Conservation (phyloP, 352 stramenopile genomes). For the Globisporangium parvum region DNA sequence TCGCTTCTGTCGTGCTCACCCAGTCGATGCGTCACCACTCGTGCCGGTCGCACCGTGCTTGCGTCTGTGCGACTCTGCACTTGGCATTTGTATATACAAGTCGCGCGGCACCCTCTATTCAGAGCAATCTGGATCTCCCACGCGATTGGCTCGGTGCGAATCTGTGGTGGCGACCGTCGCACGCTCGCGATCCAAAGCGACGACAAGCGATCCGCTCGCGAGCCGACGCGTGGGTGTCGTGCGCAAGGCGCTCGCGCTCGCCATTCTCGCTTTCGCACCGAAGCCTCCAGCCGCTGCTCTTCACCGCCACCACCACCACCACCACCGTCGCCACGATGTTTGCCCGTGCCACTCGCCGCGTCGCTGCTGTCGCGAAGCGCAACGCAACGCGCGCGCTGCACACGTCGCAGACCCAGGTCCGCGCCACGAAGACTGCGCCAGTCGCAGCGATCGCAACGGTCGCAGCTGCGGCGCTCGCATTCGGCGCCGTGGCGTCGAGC, state of each 20-base stretch:
- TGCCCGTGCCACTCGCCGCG: slow-evolving; percentile 54
- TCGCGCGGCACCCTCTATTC: not conserved
- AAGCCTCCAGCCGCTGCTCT: slow-evolving; percentile 5
- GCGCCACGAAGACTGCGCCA: slow-evolving; percentile 23
- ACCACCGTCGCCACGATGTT: slow-evolving; percentile 39
- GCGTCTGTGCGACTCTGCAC: not conserved
- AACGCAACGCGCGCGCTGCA: slow-evolving; percentile 43
- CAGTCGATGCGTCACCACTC: too few species aligned
- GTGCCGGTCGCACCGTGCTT: not conserved
- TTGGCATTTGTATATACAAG: not conserved
- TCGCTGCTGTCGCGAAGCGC: slow-evolving; percentile 56
- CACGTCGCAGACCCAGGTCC: slow-evolving; percentile 36
- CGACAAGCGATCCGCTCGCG: slow-evolving; percentile 10
- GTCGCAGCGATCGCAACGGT: slow-evolving; percentile 31
- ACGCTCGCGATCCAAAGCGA: not conserved
- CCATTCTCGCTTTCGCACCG: slow-evolving; percentile 26
- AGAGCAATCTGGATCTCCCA: not conserved
- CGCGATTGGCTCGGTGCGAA: slow-evolving; percentile 10
- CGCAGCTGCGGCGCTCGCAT: slow-evolving; percentile 39
- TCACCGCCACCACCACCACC: not conserved
- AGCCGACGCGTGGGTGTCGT: too few species aligned
- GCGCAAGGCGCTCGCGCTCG: not conserved
- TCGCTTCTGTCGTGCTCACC: not conserved
- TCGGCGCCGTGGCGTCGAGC: slow-evolving; percentile 26
- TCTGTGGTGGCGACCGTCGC: slow-evolving; percentile 16